Percentiles rank a stretch among this genome's conserved stretches.
Conservation (phyloP, 108 stramenopile species). For the Fistulifera solaris region DNA sequence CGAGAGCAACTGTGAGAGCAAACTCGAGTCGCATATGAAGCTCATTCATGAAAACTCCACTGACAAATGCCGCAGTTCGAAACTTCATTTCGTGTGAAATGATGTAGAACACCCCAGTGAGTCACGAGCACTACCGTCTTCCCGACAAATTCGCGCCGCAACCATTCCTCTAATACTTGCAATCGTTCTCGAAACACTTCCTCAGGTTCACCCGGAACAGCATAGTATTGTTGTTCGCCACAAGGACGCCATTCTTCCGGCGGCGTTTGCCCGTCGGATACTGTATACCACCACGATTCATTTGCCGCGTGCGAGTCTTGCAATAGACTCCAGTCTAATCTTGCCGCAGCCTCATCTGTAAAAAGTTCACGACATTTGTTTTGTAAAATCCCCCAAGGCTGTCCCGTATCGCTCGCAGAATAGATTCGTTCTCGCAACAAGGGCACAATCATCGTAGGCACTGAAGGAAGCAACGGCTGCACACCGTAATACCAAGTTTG, state of each 20-base stretch:
- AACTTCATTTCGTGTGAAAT: slow-evolving; percentile 7
- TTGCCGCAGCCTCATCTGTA: background rate
- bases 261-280: background rate
- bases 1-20: too few species aligned
- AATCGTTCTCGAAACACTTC: slow-evolving; percentile 23
- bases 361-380: slow-evolving; percentile 10
- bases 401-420: slow-evolving; percentile 23
- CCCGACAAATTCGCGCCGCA: slow-evolving; percentile 16
- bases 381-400: slow-evolving; percentile 7
- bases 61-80: background rate
- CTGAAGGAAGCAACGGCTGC: slow-evolving; percentile 3
- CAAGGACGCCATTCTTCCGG: slow-evolving; percentile 31
- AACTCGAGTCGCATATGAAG: too few species aligned
- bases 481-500: slow-evolving; percentile 25
- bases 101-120: slow-evolving; percentile 31
- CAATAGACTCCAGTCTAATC: background rate
- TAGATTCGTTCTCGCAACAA: slow-evolving; percentile 29
- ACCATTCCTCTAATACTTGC: slow-evolving; percentile 22
- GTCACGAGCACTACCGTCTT: slow-evolving; percentile 25
- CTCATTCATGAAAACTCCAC: too few species aligned
- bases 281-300: slow-evolving; percentile 23
- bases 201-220: slow-evolving; percentile 31
- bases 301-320: slow-evolving; percentile 2
- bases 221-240: slow-evolving; percentile 26
- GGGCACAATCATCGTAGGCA: slow-evolving; percentile 11